These are phyloP conservation scores for Goffeauzyma gilvescens DNA, from an alignment of 768 basidiomycete species.

Conservation along the genomic window DNA sequence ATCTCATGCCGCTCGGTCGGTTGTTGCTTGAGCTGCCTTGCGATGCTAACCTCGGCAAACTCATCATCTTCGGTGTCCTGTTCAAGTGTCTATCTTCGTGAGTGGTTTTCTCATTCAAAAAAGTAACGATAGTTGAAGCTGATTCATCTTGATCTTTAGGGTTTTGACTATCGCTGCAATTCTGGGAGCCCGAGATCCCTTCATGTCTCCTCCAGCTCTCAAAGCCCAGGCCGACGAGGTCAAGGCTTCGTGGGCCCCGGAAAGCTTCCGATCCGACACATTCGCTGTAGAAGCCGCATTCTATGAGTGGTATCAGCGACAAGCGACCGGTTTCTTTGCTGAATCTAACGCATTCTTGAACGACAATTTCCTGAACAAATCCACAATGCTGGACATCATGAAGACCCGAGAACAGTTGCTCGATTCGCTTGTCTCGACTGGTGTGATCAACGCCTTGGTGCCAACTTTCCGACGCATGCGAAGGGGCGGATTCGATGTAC, in stretches of 20 bases:
- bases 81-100: slow-evolving; percentile 66
- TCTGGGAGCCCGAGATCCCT: slow-evolving; percentile 73
- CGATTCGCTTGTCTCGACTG: slow-evolving; percentile 56
- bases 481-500: slow-evolving; percentile 3
- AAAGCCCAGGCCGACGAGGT: slow-evolving; percentile 50
- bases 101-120: too few species aligned
- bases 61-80: slow-evolving; percentile 75
- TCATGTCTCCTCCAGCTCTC: slow-evolving; percentile 60
- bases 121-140: neutral
- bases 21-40: slow-evolving; percentile 77
- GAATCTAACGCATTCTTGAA: slow-evolving; percentile 55
- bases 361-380: slow-evolving; percentile 74
- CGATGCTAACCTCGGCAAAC: slow-evolving; percentile 70
- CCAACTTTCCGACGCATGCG: slow-evolving; percentile 51
- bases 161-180: slow-evolving; percentile 71
- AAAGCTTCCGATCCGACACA: slow-evolving; percentile 65
- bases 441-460: too few species aligned
- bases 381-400: slow-evolving; percentile 61
- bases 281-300: slow-evolving; percentile 62
- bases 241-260: slow-evolving; percentile 61
- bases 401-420: slow-evolving; percentile 62
- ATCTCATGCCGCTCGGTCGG: slow-evolving; percentile 67
- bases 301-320: slow-evolving; percentile 59
- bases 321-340: slow-evolving; percentile 45
- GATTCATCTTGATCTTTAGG: neutral